Percentiles rank a stretch among this genome's conserved stretches.
Evolutionary conservation across 129 eudicot species (phyloP).

Genomic region (Centella asiatica): DNA sequence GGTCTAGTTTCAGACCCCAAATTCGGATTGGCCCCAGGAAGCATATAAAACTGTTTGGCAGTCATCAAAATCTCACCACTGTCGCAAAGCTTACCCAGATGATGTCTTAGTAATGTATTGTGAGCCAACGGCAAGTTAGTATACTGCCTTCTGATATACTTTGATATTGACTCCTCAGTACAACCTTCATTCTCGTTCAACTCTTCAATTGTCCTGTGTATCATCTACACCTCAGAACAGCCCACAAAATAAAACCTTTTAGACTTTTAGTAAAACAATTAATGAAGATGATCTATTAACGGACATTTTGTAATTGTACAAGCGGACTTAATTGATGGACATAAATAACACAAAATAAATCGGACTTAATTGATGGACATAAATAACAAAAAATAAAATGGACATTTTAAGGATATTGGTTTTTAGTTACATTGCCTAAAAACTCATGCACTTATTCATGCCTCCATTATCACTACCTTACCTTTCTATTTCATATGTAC

Average conservation of each 20-base stretch:
- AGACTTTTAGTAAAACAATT: too few species aligned
- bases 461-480: too few species aligned
- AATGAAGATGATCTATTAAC: neutral
- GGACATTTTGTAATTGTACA: too few species aligned
- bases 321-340: too few species aligned
- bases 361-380: too few species aligned
- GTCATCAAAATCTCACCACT: conserved; percentile 4
- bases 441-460: too few species aligned
- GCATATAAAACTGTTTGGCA: neutral
- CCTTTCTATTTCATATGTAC: too few species aligned
- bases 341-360: too few species aligned
- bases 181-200: conserved; percentile 1
- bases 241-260: neutral
- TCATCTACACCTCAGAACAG: conserved; percentile 3
- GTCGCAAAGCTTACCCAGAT: conserved; percentile 2
- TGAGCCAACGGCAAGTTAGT: conserved; percentile 8
- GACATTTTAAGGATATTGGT: too few species aligned
- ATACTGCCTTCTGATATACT: neutral
- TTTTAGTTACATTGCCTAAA: too few species aligned
- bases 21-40: neutral
- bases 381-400: too few species aligned
- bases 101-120: conserved; percentile 1
- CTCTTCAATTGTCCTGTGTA: conserved; percentile 2
- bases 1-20: neutral
- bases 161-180: neutral